A percentile compares a stretch with the other conserved stretches of the same genome.
These are phyloP conservation scores for Thyridium curvatum DNA, from an alignment of 2,329 filamentous ascomycete genomes.

Conservation along the genomic window DNA sequence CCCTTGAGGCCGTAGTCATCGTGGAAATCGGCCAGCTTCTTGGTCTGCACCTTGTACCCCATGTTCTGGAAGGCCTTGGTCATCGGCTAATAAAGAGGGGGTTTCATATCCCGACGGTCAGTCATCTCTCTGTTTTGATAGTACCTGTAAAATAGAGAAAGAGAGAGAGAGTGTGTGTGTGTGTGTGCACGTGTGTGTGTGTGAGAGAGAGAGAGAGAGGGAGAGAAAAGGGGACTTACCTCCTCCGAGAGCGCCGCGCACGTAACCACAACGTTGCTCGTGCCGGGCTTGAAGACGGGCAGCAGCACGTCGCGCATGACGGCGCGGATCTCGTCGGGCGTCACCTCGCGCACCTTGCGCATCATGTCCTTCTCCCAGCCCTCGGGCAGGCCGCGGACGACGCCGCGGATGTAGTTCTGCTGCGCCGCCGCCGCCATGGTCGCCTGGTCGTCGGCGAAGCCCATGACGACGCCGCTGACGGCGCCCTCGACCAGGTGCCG, in stretches of 20 bases:
- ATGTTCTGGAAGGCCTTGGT: slow-evolving; percentile 66
- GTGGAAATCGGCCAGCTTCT: slow-evolving; percentile 72
- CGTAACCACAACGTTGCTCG: slow-evolving; percentile 80
- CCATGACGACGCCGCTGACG: slow-evolving; percentile 81
- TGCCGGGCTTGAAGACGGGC: slow-evolving; percentile 72
- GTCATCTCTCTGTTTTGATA: no score
- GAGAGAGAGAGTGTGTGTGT: slow-evolving; percentile 7
- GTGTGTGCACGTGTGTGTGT: neutral
- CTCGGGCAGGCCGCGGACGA: slow-evolving; percentile 67
- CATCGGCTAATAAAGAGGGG: no score
- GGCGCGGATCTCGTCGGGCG: slow-evolving; percentile 66
- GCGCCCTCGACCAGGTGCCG: slow-evolving; percentile 80
- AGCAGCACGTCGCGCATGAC: slow-evolving; percentile 71
- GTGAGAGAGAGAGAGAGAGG: neutral
- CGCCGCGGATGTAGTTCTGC: slow-evolving; percentile 76
- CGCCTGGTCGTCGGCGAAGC: slow-evolving; percentile 80
- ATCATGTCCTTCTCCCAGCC: slow-evolving; percentile 76
- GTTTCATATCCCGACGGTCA: no score
- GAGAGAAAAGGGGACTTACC: slow-evolving; percentile 45
- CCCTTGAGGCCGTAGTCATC: slow-evolving; percentile 81
- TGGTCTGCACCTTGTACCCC: slow-evolving; percentile 74
- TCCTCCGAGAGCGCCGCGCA: slow-evolving; percentile 82
- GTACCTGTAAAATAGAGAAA: slow-evolving; percentile 2
- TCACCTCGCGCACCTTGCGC: slow-evolving; percentile 69
- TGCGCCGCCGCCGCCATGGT: slow-evolving; percentile 78